Evolutionary conservation across 164 flowering plant genomes (phyloP), one percentile per base, ranked within the genome.

Genomic region (Magnolia kwangsiensis): DNA sequence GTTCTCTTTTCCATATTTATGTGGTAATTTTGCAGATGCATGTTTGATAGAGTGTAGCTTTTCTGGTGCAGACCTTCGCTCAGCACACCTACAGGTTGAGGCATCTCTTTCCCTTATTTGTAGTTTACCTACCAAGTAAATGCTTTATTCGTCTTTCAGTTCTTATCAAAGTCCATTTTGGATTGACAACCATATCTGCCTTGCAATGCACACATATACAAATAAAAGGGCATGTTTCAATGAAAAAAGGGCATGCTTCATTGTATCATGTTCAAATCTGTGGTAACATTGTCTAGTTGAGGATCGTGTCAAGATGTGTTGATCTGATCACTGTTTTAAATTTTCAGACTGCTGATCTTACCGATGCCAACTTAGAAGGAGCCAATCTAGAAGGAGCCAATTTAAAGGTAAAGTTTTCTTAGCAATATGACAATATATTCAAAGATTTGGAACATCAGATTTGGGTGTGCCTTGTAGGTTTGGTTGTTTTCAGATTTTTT

Each of bases 331-430:
- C 21, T 20, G 10, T 49, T 18, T 9, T 73, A 5, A 19, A 24
- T 67, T 79, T 80, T 81, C 91, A 93, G 97, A 85, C 84, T 77
- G 97, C 97, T 81, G 97, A 93, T 85, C 95, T 95, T 65, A 89
- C 97, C 1, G 87, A 93, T 85, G 97, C 97, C 68, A 93, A 95
- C 84, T 78, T 95, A 72, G 93, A 95, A 86, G 95, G 95, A 69
- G 98, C 98, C 72, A 92, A 90, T 86, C 86, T 95, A 66, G 98
- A 95, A 84, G 98, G 98, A 70, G 94, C 94, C 75, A 90, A 90
- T 81, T 81, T 90, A 72, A 89, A 89, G 92, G 92, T 88, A 81
- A 72, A 61, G 9, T 19, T 50, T 20, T 45, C 50, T 18, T 31
- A 67, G n/a, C n/a, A 67, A 9, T 67, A 31, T 31, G 18, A 19